Evolutionary conservation across 345 rosid species (phyloP).

Genomic region (Alliaria petiolata): DNA sequence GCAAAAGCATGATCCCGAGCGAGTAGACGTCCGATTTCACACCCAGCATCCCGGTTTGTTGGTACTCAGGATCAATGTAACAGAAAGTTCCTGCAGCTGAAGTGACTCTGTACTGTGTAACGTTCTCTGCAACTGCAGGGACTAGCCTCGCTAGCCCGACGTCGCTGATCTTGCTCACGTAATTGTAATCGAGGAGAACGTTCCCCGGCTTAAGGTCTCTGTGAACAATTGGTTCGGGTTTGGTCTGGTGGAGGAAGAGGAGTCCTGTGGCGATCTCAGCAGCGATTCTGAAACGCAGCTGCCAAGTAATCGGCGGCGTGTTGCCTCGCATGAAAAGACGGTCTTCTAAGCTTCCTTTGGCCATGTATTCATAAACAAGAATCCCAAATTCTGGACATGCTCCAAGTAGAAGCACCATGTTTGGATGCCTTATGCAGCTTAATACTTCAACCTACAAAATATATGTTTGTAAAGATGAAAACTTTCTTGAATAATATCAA

Average conservation of each 20-base stretch:
- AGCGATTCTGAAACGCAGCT: constrained; percentile 79
- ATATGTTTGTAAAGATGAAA: not conserved
- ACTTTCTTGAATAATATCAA: not conserved
- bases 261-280: constrained; percentile 83
- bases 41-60: constrained; percentile 92
- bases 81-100: constrained; percentile 95
- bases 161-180: constrained; percentile 76
- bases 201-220: constrained; percentile 94
- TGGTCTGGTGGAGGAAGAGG: constrained; percentile 85
- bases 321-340: constrained; percentile 55
- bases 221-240: constrained; percentile 93
- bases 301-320: constrained; percentile 70
- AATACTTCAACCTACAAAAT: constrained; percentile 68
- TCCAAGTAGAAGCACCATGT: constrained; percentile 94
- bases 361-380: constrained; percentile 89
- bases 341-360: constrained; percentile 85
- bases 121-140: constrained; percentile 75
- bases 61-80: constrained; percentile 95
- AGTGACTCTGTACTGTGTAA: constrained; percentile 69
- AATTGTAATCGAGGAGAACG: constrained; percentile 72
- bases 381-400: constrained; percentile 92
- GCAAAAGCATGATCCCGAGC: constrained; percentile 77
- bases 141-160: constrained; percentile 90
- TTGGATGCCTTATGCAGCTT: constrained; percentile 93
- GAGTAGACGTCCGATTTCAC: constrained; percentile 90